Percentiles rank a stretch among this genome's conserved stretches.
Conservation (phyloP, 768 basidiomycete genomes). For the Mycena belliarum region DNA sequence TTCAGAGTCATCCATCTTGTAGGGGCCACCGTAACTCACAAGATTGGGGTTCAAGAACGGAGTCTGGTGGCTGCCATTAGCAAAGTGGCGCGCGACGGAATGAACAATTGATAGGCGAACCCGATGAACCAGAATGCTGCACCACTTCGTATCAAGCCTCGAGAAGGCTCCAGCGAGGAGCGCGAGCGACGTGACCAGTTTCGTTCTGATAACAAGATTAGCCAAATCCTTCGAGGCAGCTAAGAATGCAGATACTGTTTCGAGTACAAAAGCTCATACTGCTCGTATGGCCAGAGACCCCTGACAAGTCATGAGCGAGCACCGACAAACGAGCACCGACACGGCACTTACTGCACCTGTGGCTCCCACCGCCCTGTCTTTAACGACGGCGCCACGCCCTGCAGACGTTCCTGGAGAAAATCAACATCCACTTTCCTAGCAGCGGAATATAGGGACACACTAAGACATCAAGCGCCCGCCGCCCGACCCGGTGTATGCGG, state of each 20-base stretch:
- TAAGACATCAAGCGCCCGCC: constrained; percentile 35
- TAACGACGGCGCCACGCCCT: constrained; percentile 38
- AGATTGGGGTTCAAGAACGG: constrained; percentile 49
- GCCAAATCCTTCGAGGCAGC: neutral
- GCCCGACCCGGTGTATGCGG: constrained; percentile 37
- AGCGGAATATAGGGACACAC: constrained; percentile 20
- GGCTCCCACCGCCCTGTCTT: constrained; percentile 43
- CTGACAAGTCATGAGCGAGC: constrained; percentile 23
- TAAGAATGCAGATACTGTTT: constrained; percentile 29
- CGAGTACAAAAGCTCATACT: constrained; percentile 35
- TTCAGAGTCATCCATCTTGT: neutral
- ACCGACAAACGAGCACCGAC: neutral
- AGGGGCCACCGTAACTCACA: constrained; percentile 25
- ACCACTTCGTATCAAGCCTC: constrained; percentile 44
- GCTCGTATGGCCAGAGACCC: constrained; percentile 42
- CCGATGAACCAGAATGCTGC: constrained; percentile 42
- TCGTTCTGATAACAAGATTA: constrained; percentile 23
- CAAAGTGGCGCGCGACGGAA: neutral
- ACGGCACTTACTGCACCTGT: constrained; percentile 39
- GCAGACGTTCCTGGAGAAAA: constrained; percentile 35
- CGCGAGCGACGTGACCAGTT: constrained; percentile 34
- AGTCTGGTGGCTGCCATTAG: constrained; percentile 28
- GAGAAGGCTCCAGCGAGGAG: constrained; percentile 41
- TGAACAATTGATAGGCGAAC: constrained; percentile 20
- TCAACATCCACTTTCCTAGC: neutral